Conservation (phyloP, 2,329 filamentous ascomycete genomes). For the Thelonectria rubi region DNA sequence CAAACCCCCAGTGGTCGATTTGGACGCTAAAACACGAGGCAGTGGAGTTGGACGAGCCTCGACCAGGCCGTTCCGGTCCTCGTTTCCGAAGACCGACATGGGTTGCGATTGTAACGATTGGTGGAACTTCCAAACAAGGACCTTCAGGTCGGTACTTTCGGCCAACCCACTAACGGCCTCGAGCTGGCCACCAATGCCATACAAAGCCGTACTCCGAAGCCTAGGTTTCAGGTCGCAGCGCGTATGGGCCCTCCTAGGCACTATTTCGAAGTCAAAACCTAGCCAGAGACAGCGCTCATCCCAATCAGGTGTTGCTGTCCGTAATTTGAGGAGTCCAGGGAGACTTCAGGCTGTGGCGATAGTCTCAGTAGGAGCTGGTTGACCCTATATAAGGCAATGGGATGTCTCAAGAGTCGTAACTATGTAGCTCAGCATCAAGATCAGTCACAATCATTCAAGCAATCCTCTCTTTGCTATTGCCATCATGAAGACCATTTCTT, state of each 20-base stretch:
- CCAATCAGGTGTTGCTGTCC: conserved; percentile 2
- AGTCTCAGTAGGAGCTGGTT: not conserved
- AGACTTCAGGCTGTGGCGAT: too few relatives aligned
- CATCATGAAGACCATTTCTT: conserved; percentile 37
- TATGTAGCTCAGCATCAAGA: too few relatives aligned
- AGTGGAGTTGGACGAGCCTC: not conserved
- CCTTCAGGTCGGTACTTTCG: conserved; percentile 3
- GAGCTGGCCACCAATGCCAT: conserved; percentile 10
- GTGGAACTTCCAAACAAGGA: conserved; percentile 2
- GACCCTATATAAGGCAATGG: conserved; percentile 2
- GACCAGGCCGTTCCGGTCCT: not conserved
- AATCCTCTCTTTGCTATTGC: not conserved
- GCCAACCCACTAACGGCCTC: not conserved
- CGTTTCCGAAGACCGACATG: conserved; percentile 4
- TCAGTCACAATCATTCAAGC: not conserved
- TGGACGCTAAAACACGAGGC: not conserved
- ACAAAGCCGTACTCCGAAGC: not conserved
- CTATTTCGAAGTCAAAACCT: not conserved
- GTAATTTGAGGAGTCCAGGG: conserved; percentile 5
- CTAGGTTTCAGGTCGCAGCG: conserved; percentile 10
- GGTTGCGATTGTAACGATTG: not conserved
- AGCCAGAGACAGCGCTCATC: not conserved
- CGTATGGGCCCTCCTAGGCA: not conserved
- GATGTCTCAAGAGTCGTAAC: not conserved
- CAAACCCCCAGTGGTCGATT: not conserved